Conservation (phyloP, 495 filamentous ascomycete genomes). For the Talaromyces borbonicus region DNA sequence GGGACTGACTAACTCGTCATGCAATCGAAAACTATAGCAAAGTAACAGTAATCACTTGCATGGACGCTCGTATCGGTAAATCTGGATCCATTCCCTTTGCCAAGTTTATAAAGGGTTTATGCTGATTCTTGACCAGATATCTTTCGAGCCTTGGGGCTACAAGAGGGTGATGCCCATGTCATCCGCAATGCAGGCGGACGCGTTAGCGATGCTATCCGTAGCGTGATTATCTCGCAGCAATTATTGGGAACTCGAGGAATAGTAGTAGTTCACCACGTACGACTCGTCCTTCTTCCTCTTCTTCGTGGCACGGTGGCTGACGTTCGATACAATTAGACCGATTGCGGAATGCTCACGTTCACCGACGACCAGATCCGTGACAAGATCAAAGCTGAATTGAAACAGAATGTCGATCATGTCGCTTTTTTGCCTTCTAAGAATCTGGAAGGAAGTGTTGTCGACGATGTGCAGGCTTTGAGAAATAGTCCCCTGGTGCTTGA, state of each 20-base stretch:
- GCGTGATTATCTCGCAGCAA: constrained; percentile 71
- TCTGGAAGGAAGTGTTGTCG: constrained; percentile 50
- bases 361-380: constrained; percentile 50
- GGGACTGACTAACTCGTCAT: too few relatives aligned
- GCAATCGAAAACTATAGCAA: constrained; percentile 14
- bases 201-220: constrained; percentile 58
- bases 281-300: background rate
- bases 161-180: constrained; percentile 68
- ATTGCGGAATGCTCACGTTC: constrained; percentile 79
- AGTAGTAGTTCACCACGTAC: constrained; percentile 62
- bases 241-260: constrained; percentile 72
- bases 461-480: constrained; percentile 59
- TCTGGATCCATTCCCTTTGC: background rate
- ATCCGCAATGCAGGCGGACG: constrained; percentile 70
- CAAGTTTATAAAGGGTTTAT: background rate
- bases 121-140: constrained; percentile 37
- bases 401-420: constrained; percentile 35
- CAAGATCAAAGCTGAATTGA: constrained; percentile 49
- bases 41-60: constrained; percentile 55
- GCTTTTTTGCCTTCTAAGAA: constrained; percentile 57
- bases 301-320: background rate
- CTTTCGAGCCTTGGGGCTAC: constrained; percentile 59
- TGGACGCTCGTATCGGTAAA: constrained; percentile 66
- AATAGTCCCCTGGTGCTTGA: constrained; percentile 46
- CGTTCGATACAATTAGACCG: constrained; percentile 21